A percentile compares a stretch with the other conserved stretches of the same genome.
These are phyloP conservation scores for Kodamaea neixiangensis DNA, from an alignment of 805 yeast species.

Conservation along the genomic window DNA sequence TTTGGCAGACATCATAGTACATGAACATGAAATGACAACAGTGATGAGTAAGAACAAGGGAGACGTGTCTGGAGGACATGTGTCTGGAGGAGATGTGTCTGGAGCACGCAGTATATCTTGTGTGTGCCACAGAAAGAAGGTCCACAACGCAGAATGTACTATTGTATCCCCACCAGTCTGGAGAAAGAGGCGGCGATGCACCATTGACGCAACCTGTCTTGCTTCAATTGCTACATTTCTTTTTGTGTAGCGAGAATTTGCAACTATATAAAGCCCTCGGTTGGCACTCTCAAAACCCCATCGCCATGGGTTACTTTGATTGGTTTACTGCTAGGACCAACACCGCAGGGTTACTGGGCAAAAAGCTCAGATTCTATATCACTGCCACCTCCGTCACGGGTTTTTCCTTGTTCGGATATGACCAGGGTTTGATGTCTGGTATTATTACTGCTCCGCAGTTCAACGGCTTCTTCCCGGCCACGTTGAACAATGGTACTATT, in stretches of 20 bases:
- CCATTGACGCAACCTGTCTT: not conserved
- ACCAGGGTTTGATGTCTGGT: slow-evolving; percentile 49
- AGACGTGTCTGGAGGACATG: too few species aligned
- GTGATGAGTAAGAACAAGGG: too few species aligned
- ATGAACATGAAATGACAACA: too few species aligned
- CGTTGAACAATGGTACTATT: slow-evolving; percentile 26
- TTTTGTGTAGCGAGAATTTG: not conserved
- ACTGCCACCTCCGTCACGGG: slow-evolving; percentile 32
- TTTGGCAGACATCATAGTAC: slow-evolving; percentile 3
- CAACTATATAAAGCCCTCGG: slow-evolving; percentile 1
- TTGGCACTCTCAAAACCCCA: not conserved
- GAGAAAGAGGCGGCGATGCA: not conserved
- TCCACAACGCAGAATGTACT: too few species aligned
- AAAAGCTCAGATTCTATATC: slow-evolving; percentile 35
- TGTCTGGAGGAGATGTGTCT: too few species aligned
- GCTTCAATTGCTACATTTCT: not conserved
- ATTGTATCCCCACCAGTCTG: too few species aligned
- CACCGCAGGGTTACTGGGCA: slow-evolving; percentile 59
- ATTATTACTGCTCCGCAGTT: slow-evolving; percentile 41
- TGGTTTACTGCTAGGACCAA: slow-evolving; percentile 41
- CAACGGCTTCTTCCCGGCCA: slow-evolving; percentile 41
- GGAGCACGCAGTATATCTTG: too few species aligned
- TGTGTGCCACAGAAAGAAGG: too few species aligned
- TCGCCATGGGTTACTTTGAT: slow-evolving; percentile 11
- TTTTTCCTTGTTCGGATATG: slow-evolving; percentile 31